Base-by-base conservation (phyloP, 352 stramenopile genomes). In the Globisporangium solare region DNA sequence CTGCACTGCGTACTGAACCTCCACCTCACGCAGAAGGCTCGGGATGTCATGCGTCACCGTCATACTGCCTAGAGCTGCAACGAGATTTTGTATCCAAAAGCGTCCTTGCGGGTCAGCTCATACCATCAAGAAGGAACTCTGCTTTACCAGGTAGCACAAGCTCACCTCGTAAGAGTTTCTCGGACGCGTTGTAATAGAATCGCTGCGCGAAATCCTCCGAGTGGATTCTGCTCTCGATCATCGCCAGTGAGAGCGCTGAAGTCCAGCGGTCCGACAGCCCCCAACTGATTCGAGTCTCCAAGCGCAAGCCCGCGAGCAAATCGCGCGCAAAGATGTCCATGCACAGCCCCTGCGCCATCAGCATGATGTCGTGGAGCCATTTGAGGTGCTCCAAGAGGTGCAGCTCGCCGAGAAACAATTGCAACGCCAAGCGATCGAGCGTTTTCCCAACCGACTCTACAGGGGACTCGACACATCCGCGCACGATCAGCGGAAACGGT, bases 251-350 rank as follows among this genome's bases (percentile, higher is more conserved):
- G 6, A 92, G 64, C 59, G 69, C 73, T 10, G 71, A 80, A 7
- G 70, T 78, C 35, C 89, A 59, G 0, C 68, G 73, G 12, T 63
- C 76, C 37, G 70, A 67, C 13, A 82, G 17, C 15, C 68, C 76
- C 66, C 76, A 82, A 22, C 76, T 70, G 3, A 76, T 61, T 10
- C 78, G 75, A 53, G 64, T 67, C 21, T 61, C n/a, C 3, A 74
- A 81, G n/a, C 60, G 61, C 27, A 88, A 55, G 27, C 73, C 67
- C 13, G 43, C 45, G 27, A 85, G 58, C 0, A 92, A 65, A 51
- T 92, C 79, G 1, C 74, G 78, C 20, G 69, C 67, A 24, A 92
- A 87, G 24, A 88, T 86, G 47, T 83, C 68, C 67, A 88, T 86
- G 40, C 77, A 89, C 8, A 89, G 61, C 2, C 79, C 79, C 66